Evolutionary conservation across 768 basidiomycete genomes (phyloP).

Genomic region (Lentinula edodes): DNA sequence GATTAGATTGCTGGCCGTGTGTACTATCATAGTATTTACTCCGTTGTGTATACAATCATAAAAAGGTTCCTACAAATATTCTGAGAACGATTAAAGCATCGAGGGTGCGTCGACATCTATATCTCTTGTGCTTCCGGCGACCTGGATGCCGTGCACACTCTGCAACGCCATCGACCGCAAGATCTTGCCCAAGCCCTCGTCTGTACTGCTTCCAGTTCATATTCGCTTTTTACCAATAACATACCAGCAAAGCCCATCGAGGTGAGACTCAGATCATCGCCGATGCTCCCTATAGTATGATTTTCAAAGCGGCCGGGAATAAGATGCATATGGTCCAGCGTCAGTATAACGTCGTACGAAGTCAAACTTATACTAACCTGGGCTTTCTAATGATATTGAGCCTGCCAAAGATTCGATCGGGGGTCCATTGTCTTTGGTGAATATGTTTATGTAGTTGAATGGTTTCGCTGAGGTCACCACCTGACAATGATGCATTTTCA

Average conservation of each 20-base stretch:
- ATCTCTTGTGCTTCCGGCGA: constrained; percentile 40
- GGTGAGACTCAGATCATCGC: constrained; percentile 68
- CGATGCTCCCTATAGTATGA: constrained; percentile 46
- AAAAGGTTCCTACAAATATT: neutral
- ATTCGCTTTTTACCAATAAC: constrained; percentile 80
- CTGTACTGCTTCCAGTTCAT: constrained; percentile 66
- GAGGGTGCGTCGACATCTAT: constrained; percentile 14
- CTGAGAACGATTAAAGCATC: neutral
- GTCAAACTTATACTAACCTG: constrained; percentile 32
- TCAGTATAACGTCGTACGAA: constrained; percentile 73
- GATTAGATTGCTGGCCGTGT: neutral
- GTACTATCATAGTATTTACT: too few species aligned
- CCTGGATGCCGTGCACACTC: constrained; percentile 65
- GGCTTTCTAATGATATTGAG: constrained; percentile 49
- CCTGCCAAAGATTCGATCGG: constrained; percentile 74
- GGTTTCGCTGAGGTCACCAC: constrained; percentile 76
- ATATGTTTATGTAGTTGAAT: constrained; percentile 89
- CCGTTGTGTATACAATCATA: neutral
- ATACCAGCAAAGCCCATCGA: constrained; percentile 87
- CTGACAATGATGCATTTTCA: constrained; percentile 26
- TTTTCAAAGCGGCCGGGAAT: constrained; percentile 71
- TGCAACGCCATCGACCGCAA: constrained; percentile 57
- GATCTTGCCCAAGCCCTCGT: constrained; percentile 55
- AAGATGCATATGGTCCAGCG: constrained; percentile 78
- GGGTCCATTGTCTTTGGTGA: constrained; percentile 63